Evolutionary conservation across 1,284 basidiomycete species (phyloP).

Genomic region (Pyrrhoderma noxium): DNA sequence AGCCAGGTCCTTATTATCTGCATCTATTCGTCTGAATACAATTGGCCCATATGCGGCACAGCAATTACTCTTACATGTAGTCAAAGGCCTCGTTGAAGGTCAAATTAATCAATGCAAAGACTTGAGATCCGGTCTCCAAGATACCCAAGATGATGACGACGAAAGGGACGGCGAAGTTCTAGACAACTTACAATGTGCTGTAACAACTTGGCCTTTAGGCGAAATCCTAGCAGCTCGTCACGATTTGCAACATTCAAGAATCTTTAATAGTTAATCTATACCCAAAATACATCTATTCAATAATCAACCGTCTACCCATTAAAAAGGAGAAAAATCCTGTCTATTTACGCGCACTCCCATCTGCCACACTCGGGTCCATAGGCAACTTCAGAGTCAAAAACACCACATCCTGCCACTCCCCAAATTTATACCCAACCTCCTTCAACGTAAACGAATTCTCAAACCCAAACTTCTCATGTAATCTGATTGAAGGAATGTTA

Average conservation of each 20-base stretch:
- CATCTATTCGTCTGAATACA: constrained; percentile 85
- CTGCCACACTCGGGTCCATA: neutral
- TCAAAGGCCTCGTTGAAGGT: constrained; percentile 56
- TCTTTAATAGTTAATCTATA: constrained; percentile 76
- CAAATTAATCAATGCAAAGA: constrained; percentile 39
- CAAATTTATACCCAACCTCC: constrained; percentile 15
- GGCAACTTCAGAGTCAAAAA: constrained; percentile 8
- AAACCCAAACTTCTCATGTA: constrained; percentile 16
- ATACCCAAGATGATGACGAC: constrained; percentile 3
- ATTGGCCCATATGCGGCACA: constrained; percentile 93
- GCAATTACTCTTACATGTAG: constrained; percentile 72
- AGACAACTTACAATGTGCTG: constrained; percentile 48
- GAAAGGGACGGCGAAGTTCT: constrained; percentile 30
- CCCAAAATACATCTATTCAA: neutral
- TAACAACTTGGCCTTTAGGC: constrained; percentile 94
- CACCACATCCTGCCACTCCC: constrained; percentile 10
- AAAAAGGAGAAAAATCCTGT: too few species aligned
- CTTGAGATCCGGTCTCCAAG: constrained; percentile 37
- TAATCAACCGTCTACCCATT: too few species aligned
- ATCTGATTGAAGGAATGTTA: constrained; percentile 3
- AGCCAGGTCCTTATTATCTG: constrained; percentile 82
- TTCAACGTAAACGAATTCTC: constrained; percentile 1
- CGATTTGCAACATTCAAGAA: constrained; percentile 90
- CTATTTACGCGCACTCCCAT: neutral
- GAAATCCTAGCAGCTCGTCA: constrained; percentile 88